Percentiles rank a stretch among this genome's conserved stretches.
phyloP scores from a whole-genome alignment of 1,139 yeast genomes.

The Barnettozyma hawaiiensis region DNA sequence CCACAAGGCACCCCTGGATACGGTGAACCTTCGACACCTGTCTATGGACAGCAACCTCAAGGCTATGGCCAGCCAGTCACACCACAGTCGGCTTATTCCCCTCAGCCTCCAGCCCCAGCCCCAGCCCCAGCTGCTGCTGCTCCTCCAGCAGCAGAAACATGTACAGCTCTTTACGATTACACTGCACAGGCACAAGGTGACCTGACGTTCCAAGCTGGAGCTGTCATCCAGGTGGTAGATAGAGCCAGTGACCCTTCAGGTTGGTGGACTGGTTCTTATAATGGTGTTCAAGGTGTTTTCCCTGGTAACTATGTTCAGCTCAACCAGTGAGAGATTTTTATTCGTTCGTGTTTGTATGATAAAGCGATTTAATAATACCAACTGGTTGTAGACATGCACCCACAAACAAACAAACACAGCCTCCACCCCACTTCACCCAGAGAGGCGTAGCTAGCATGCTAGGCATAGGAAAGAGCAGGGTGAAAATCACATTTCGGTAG shows the following conservation, averaged over 20 bases:
- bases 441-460: background rate
- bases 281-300: conserved; percentile 85
- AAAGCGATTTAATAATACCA: background rate
- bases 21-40: conserved; percentile 24
- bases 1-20: conserved; percentile 19
- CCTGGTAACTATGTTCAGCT: conserved; percentile 94
- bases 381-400: background rate
- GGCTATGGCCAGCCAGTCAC: conserved; percentile 30
- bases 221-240: conserved; percentile 74
- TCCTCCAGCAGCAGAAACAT: conserved; percentile 45
- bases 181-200: conserved; percentile 89
- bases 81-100: conserved; percentile 20
- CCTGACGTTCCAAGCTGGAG: conserved; percentile 80
- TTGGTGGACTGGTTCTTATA: conserved; percentile 96
- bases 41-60: conserved; percentile 13
- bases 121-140: conserved; percentile 31
- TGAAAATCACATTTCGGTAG: background rate
- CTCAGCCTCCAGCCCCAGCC: conserved; percentile 26
- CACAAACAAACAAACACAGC: too few relatives aligned
- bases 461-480: background rate
- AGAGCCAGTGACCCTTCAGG: conserved; percentile 82
- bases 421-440: too few relatives aligned
- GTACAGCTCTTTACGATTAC: conserved; percentile 74
- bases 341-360: background rate
- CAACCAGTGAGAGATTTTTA: conserved; percentile 30